Evolutionary conservation across 2,329 filamentous ascomycete genomes (phyloP).

Genomic region (Fusarium torreyae): DNA sequence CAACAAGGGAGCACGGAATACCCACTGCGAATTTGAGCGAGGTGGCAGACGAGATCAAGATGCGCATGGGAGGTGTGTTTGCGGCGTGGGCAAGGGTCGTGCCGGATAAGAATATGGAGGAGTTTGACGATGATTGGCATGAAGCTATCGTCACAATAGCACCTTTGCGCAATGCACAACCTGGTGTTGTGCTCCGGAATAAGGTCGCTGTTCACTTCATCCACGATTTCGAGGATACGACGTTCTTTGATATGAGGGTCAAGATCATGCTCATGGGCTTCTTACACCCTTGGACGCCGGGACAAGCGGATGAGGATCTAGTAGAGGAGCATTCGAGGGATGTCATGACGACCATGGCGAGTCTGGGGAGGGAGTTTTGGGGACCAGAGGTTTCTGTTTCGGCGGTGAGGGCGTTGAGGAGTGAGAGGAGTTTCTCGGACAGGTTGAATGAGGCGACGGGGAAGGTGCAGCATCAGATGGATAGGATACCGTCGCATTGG

Average conservation of each 20-base stretch:
- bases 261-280: slow-evolving; percentile 74
- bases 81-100: slow-evolving; percentile 73
- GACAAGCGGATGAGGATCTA: slow-evolving; percentile 40
- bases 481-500: slow-evolving; percentile 71
- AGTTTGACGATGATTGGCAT: slow-evolving; percentile 66
- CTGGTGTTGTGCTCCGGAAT: slow-evolving; percentile 65
- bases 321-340: slow-evolving; percentile 57
- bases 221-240: slow-evolving; percentile 62
- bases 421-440: slow-evolving; percentile 61
- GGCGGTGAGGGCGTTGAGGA: slow-evolving; percentile 57
- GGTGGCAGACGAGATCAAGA: slow-evolving; percentile 66
- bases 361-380: slow-evolving; percentile 64
- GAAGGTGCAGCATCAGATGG: slow-evolving; percentile 68
- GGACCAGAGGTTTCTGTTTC: slow-evolving; percentile 57
- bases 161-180: slow-evolving; percentile 62
- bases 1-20: slow-evolving; percentile 59
- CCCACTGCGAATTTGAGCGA: slow-evolving; percentile 69
- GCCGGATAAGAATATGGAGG: slow-evolving; percentile 51
- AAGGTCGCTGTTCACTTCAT: slow-evolving; percentile 69
- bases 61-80: slow-evolving; percentile 73
- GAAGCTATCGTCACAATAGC: slow-evolving; percentile 72
- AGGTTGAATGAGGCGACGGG: slow-evolving; percentile 64
- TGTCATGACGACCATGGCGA: slow-evolving; percentile 61
- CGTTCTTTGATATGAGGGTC: slow-evolving; percentile 62
- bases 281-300: slow-evolving; percentile 58